Base-by-base conservation (phyloP, 2,329 filamentous ascomycete genomes). In the Alternaria ventricosa region DNA sequence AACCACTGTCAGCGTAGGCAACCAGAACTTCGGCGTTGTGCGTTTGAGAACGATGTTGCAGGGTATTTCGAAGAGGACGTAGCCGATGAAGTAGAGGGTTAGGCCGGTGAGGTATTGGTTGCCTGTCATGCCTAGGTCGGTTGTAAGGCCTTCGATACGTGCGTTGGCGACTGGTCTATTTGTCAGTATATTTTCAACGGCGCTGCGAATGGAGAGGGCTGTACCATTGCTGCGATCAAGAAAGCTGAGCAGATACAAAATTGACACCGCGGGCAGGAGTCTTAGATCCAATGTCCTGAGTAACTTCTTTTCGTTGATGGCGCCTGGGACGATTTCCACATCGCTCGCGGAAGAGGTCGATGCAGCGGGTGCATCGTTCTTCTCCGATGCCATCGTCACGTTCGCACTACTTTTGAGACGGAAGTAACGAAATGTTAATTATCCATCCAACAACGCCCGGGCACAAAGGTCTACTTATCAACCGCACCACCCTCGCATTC, bases 71-170 rank as follows among this genome's bases (percentile, higher is more conserved):
- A 85, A 82, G 3, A 83, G 64, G 9, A 84, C 82, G 62, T 85
- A 85, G 5, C 81, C 81, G 60, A 84, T 80, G 71, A 92, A 92
- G 75, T 90, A 92, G 0, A 92, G 75, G 0, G 89, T 91, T 44
- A 92, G 73, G 1, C 88, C 88, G 0, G 87, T 89, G 1, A 91
- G 81, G 61, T 92, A 92, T 68, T 90, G 84, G 60, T 80, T 78
- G 0, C 77, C 78, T 1, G 78, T 79, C 74, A 82, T 78, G 0
- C 66, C 20, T 5, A 79, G 56, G 46, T 79, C 75, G 11, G 55
- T 66, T 0, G 68, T 75, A 1, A 81, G 69, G 6, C 79, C 78
- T 59, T 81, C 78, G 30, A 84, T 75, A 23, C 78, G 76, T 47
- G 76, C 82, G 83, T 88, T 90, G 27, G 72, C 75, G 61, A 80